Conservation (phyloP, 257 asterid genomes). For the Voacanga thouarsii region DNA sequence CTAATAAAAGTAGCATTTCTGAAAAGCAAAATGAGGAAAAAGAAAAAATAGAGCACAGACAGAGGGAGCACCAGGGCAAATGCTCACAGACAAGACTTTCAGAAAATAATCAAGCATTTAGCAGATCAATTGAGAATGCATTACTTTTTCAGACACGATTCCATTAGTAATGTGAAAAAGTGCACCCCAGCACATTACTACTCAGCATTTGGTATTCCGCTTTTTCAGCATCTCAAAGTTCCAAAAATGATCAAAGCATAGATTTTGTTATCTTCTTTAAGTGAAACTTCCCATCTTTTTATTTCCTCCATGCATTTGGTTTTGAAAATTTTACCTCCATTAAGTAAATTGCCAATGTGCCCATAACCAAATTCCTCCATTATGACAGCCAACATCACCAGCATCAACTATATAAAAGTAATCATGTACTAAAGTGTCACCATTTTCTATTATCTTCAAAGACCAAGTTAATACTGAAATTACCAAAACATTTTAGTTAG, state of each 20-base stretch:
- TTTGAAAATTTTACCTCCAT: no score
- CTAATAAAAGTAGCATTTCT: neutral
- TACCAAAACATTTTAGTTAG: neutral
- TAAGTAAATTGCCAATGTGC: no score
- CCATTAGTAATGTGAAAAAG: neutral
- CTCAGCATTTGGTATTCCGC: neutral
- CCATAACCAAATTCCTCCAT: no score
- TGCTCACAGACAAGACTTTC: neutral
- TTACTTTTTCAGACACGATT: neutral
- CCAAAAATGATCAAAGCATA: neutral
- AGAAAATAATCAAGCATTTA: neutral
- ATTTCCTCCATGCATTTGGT: no score
- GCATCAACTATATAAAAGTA: neutral
- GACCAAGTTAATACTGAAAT: neutral
- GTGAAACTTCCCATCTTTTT: neutral
- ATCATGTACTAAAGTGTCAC: neutral
- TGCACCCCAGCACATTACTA: neutral
- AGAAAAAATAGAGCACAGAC: neutral
- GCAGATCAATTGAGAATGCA: neutral
- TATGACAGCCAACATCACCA: neutral
- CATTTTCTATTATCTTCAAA: neutral
- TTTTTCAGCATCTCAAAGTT: neutral
- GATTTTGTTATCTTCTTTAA: neutral
- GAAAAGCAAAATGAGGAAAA: neutral
- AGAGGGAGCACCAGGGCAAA: neutral